phyloP scores from a whole-genome alignment of 108 stramenopile genomes.

The Cyclotella baltica region DNA sequence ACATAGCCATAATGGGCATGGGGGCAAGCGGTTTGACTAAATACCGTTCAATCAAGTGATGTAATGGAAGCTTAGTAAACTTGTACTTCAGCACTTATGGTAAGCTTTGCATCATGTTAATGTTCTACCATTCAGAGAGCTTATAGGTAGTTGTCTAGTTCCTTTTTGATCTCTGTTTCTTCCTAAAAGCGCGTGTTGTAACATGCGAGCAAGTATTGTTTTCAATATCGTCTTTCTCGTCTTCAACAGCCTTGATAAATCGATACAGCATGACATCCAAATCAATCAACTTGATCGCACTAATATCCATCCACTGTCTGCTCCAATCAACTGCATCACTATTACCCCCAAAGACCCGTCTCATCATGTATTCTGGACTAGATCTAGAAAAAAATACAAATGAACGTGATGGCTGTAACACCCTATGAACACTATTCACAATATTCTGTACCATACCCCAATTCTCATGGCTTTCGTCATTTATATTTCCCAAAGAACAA shows the following conservation, averaged over 20 bases:
- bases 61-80: too few species aligned
- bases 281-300: constrained; percentile 38
- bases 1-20: too few species aligned
- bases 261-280: constrained; percentile 43
- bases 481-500: constrained; percentile 36
- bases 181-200: constrained; percentile 12
- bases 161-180: constrained; percentile 2
- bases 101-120: too few species aligned
- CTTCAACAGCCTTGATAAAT: constrained; percentile 22
- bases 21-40: too few species aligned
- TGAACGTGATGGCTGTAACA: constrained; percentile 64
- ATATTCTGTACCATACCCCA: constrained; percentile 51
- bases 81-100: too few species aligned
- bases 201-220: neutral
- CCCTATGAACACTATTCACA: constrained; percentile 71
- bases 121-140: neutral
- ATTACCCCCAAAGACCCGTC: constrained; percentile 29
- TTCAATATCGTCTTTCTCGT: neutral
- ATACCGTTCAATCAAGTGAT: too few species aligned
- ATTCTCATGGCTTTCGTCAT: neutral
- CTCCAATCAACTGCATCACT: neutral
- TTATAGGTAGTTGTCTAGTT: neutral
- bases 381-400: constrained; percentile 75
- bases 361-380: constrained; percentile 74
- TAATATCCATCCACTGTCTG: constrained; percentile 44